phyloP scores from a whole-genome alignment of 2,329 filamentous ascomycete genomes.

The Cordyceps farinosa region DNA sequence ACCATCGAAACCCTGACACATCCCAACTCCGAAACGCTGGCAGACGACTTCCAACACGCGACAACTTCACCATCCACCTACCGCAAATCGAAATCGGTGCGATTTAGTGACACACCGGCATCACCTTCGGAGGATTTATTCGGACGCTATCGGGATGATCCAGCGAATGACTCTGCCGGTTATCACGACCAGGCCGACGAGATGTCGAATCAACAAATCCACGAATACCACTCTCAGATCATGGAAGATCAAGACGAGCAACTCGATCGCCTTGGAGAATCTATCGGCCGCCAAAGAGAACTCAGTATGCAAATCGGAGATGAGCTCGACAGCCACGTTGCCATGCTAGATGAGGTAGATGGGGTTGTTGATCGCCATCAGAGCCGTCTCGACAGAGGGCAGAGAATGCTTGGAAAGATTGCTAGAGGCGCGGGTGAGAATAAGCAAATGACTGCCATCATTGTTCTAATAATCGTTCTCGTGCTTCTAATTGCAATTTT shows the following conservation, averaged over 20 bases:
- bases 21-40: conserved; percentile 62
- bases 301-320: conserved; percentile 94
- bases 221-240: conserved; percentile 76
- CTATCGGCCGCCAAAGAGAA: conserved; percentile 84
- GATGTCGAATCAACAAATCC: conserved; percentile 79
- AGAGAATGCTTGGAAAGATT: conserved; percentile 67
- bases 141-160: conserved; percentile 67
- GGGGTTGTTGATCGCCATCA: conserved; percentile 77
- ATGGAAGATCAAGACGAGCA: conserved; percentile 90
- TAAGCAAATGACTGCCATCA: conserved; percentile 79
- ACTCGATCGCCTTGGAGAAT: conserved; percentile 81
- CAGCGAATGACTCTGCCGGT: conserved; percentile 48
- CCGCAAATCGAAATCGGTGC: conserved; percentile 66
- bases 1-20: conserved; percentile 51
- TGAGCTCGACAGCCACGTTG: conserved; percentile 86
- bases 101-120: conserved; percentile 68
- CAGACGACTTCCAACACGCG: conserved; percentile 62
- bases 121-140: conserved; percentile 42
- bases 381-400: conserved; percentile 69
- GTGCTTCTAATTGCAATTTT: conserved; percentile 77
- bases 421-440: conserved; percentile 75
- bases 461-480: conserved; percentile 77
- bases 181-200: conserved; percentile 57
- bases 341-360: conserved; percentile 87
- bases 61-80: conserved; percentile 36